Conservation (phyloP, 2,329 filamentous ascomycete species). For the Hypoxylon sp. region DNA sequence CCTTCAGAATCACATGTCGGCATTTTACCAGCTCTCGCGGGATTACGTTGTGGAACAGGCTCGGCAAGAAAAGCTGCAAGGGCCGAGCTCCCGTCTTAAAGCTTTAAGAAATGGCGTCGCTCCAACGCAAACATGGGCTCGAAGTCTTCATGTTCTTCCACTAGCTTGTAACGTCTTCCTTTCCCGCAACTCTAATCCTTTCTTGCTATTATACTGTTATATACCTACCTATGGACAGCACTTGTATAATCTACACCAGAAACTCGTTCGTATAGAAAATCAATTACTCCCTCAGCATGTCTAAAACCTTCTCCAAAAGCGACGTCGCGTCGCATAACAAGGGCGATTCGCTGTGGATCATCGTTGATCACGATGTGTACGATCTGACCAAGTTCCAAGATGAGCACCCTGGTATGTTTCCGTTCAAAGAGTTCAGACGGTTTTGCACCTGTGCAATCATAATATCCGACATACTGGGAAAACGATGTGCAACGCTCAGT, state of each 20-base stretch:
- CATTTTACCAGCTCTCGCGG: slow-evolving; percentile 10
- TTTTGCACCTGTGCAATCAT: slow-evolving; percentile 12
- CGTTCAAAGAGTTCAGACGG: slow-evolving; percentile 1
- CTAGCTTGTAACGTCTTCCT: slow-evolving; percentile 5
- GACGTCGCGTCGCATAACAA: slow-evolving; percentile 96
- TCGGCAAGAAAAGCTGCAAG: slow-evolving; percentile 30
- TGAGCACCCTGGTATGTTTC: slow-evolving; percentile 78
- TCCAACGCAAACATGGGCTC: slow-evolving; percentile 8
- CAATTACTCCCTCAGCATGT: slow-evolving; percentile 68
- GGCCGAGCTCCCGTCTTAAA: slow-evolving; percentile 35
- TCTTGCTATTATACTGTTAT: neutral
- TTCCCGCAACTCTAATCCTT: slow-evolving; percentile 6
- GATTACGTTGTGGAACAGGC: slow-evolving; percentile 27
- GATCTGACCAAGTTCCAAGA: slow-evolving; percentile 91
- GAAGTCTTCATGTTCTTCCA: no score
- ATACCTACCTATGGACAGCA: no score
- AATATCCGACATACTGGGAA: slow-evolving; percentile 6
- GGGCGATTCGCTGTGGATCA: slow-evolving; percentile 84
- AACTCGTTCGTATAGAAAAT: slow-evolving; percentile 13
- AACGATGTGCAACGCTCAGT: slow-evolving; percentile 1
- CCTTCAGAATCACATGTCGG: slow-evolving; percentile 40
- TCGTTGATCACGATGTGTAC: slow-evolving; percentile 95
- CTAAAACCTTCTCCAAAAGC: slow-evolving; percentile 83
- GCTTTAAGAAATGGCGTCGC: slow-evolving; percentile 15
- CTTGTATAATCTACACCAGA: slow-evolving; percentile 11